Conservation (phyloP, 495 filamentous ascomycete species). For the Corynascus novoguineensis region DNA sequence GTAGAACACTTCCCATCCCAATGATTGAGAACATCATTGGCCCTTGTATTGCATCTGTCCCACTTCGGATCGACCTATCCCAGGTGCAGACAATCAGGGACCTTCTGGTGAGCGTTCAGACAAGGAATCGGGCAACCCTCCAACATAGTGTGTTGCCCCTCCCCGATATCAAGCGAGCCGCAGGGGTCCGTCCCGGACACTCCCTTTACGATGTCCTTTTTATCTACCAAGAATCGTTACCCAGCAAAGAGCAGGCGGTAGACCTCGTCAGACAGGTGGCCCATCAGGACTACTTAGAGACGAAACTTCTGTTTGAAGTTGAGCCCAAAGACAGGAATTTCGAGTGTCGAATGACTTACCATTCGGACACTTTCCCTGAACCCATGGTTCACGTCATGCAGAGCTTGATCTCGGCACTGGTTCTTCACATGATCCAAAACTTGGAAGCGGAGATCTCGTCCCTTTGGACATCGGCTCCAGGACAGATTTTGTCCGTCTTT, state of each 20-base stretch:
- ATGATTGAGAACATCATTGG: conserved; percentile 67
- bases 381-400: conserved; percentile 44
- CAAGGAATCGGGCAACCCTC: conserved; percentile 54
- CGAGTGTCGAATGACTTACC: conserved; percentile 50
- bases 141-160: conserved; percentile 55
- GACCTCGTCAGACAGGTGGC: conserved; percentile 41
- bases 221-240: conserved; percentile 69
- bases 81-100: conserved; percentile 47
- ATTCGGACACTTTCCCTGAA: conserved; percentile 38
- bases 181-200: conserved; percentile 42
- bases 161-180: conserved; percentile 57
- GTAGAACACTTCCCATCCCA: conserved; percentile 59
- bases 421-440: conserved; percentile 39
- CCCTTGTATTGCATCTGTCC: conserved; percentile 64
- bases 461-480: conserved; percentile 30
- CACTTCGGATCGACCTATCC: conserved; percentile 53
- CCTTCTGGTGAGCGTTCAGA: conserved; percentile 55
- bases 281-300: conserved; percentile 64
- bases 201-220: conserved; percentile 64
- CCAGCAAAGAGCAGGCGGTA: conserved; percentile 20
- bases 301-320: conserved; percentile 65
- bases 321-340: conserved; percentile 54
- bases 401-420: conserved; percentile 29
- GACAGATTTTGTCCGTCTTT: conserved; percentile 48
- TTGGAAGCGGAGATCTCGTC: conserved; percentile 28